A percentile compares a stretch with the other conserved stretches of the same genome.
Evolutionary conservation across 495 filamentous ascomycete genomes (phyloP).

Genomic region (Aspergillus kassunensis): DNA sequence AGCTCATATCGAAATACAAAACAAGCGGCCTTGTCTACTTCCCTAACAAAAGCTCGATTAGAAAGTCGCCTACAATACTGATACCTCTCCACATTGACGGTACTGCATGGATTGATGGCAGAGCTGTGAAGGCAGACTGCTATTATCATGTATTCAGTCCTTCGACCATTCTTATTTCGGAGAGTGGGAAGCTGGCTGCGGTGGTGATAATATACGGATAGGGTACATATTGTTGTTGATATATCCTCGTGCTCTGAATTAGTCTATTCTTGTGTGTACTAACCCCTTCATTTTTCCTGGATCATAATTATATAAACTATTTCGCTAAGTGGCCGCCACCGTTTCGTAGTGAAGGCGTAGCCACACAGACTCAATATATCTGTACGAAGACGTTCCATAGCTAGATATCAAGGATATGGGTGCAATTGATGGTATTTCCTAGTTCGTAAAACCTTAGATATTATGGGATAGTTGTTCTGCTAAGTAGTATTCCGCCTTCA

Average conservation of each 20-base stretch:
- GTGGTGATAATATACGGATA: background rate
- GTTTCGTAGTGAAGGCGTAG: background rate
- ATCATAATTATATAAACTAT: background rate
- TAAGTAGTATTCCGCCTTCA: too few species aligned
- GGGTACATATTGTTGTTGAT: background rate
- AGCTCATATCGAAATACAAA: background rate
- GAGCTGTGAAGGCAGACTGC: background rate
- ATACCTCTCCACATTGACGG: background rate
- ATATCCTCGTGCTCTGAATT: background rate
- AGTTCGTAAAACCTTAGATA: too few species aligned
- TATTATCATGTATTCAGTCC: background rate
- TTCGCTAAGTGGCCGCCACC: background rate
- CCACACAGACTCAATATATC: too few species aligned
- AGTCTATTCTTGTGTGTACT: background rate
- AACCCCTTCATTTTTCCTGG: background rate
- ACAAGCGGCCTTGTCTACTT: background rate
- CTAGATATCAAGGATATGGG: too few species aligned
- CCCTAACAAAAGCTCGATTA: background rate
- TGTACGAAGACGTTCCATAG: too few species aligned
- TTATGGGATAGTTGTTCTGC: too few species aligned
- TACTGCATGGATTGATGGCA: background rate
- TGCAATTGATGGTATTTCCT: too few species aligned
- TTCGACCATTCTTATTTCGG: background rate
- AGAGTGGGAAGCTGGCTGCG: background rate
- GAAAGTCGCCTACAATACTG: background rate